Conservation (phyloP, 1,284 basidiomycete species). For the Trichosporon sp. region DNA sequence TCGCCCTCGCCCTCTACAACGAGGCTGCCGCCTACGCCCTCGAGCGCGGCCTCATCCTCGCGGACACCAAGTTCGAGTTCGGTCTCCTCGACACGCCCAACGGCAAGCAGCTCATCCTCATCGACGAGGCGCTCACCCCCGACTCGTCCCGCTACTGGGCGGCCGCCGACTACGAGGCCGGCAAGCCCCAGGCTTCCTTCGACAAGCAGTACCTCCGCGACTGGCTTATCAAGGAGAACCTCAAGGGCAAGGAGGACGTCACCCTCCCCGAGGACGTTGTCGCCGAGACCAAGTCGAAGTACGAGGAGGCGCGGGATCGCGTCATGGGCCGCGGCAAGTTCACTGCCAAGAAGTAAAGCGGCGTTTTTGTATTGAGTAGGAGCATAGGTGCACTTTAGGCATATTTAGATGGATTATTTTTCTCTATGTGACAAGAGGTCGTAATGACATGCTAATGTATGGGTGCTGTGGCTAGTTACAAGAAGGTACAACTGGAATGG, state of each 20-base stretch:
- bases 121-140: slow-evolving; percentile 95
- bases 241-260: slow-evolving; percentile 76
- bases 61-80: slow-evolving; percentile 92
- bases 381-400: slow-evolving; percentile 16
- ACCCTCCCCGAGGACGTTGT: slow-evolving; percentile 76
- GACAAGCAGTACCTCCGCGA: slow-evolving; percentile 97
- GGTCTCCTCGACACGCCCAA: slow-evolving; percentile 63
- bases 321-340: slow-evolving; percentile 61
- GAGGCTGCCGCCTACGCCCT: slow-evolving; percentile 78
- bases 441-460: background rate
- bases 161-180: slow-evolving; percentile 70
- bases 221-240: slow-evolving; percentile 73
- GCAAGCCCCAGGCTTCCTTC: slow-evolving; percentile 81
- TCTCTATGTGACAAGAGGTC: background rate
- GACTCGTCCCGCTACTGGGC: slow-evolving; percentile 99
- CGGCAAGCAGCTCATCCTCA: slow-evolving; percentile 71
- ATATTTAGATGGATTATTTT: slow-evolving; percentile 9
- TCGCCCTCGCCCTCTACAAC: slow-evolving; percentile 55
- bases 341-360: slow-evolving; percentile 22
- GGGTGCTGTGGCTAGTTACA: slow-evolving; percentile 10
- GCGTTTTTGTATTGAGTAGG: background rate
- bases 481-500: background rate
- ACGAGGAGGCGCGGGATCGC: slow-evolving; percentile 73
- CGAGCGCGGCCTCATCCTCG: slow-evolving; percentile 85
- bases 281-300: slow-evolving; percentile 72